Evolutionary conservation across 371 early-diverging fungal genomes (phyloP).

Genomic region (Lichtheimia ramosa): DNA sequence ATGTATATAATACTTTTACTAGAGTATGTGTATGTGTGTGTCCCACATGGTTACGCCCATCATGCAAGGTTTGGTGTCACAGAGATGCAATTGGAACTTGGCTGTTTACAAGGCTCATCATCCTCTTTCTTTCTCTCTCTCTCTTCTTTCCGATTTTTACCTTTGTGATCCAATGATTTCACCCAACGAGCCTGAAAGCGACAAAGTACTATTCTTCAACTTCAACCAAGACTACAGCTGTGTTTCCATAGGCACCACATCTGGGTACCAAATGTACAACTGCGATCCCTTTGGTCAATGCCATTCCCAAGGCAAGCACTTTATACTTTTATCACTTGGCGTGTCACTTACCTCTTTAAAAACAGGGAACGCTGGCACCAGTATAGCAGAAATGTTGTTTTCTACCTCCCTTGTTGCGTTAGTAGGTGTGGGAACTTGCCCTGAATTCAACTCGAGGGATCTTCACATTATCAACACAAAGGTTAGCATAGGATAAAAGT

Average conservation of each 20-base stretch:
- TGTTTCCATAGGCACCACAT: slow-evolving; percentile 85
- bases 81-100: too few species aligned
- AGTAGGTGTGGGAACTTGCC: slow-evolving; percentile 91
- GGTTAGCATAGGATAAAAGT: slow-evolving; percentile 53
- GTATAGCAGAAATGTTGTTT: slow-evolving; percentile 96
- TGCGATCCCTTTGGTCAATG: slow-evolving; percentile 95
- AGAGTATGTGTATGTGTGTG: neutral
- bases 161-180: slow-evolving; percentile 87
- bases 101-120: too few species aligned
- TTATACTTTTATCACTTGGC: too few species aligned
- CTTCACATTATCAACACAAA: slow-evolving; percentile 96
- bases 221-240: slow-evolving; percentile 95
- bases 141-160: slow-evolving; percentile 50
- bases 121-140: neutral
- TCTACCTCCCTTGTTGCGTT: slow-evolving; percentile 93
- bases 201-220: slow-evolving; percentile 75
- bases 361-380: slow-evolving; percentile 81
- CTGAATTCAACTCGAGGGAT: slow-evolving; percentile 85
- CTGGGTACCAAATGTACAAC: slow-evolving; percentile 91
- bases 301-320: slow-evolving; percentile 66
- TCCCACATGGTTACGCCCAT: neutral
- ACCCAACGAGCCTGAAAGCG: slow-evolving; percentile 43
- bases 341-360: too few species aligned
- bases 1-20: neutral
- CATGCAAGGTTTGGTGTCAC: too few species aligned